phyloP scores from a whole-genome alignment of 1,284 basidiomycete species.

The Marasmius fiardii region DNA sequence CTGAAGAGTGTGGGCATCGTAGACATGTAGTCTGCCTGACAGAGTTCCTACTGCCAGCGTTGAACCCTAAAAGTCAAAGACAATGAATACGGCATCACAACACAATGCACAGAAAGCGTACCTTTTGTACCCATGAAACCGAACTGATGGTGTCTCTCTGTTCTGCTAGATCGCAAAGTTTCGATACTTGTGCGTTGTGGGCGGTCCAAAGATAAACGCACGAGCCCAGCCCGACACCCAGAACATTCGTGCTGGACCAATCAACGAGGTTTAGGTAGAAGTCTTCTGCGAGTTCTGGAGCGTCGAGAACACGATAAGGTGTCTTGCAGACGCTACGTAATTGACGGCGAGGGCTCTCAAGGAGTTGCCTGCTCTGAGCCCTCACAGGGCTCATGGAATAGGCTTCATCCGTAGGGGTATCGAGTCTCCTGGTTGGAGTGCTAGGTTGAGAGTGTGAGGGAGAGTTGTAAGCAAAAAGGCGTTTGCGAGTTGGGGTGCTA shows the following conservation, averaged over 20 bases:
- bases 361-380: constrained; percentile 77
- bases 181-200: constrained; percentile 87
- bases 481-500: constrained; percentile 62
- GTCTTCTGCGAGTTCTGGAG: constrained; percentile 95
- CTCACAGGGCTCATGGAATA: constrained; percentile 93
- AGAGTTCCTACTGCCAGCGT: constrained; percentile 93
- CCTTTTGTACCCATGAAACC: constrained; percentile 90
- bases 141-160: constrained; percentile 75
- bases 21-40: constrained; percentile 86
- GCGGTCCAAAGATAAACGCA: constrained; percentile 98
- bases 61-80: constrained; percentile 54
- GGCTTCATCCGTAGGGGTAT: constrained; percentile 75
- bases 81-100: neutral
- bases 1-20: constrained; percentile 84
- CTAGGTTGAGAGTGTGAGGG: constrained; percentile 56
- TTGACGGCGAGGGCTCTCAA: constrained; percentile 81
- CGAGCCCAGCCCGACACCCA: constrained; percentile 89
- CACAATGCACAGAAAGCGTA: constrained; percentile 27
- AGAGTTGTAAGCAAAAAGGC: constrained; percentile 67
- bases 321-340: constrained; percentile 89
- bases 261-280: constrained; percentile 99
- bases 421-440: constrained; percentile 63
- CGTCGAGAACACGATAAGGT: constrained; percentile 96
- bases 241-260: constrained; percentile 93
- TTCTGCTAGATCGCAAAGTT: constrained; percentile 80